Evolutionary conservation across 2,329 filamentous ascomycete species (phyloP).

Genomic region (Monosporascus sp.): DNA sequence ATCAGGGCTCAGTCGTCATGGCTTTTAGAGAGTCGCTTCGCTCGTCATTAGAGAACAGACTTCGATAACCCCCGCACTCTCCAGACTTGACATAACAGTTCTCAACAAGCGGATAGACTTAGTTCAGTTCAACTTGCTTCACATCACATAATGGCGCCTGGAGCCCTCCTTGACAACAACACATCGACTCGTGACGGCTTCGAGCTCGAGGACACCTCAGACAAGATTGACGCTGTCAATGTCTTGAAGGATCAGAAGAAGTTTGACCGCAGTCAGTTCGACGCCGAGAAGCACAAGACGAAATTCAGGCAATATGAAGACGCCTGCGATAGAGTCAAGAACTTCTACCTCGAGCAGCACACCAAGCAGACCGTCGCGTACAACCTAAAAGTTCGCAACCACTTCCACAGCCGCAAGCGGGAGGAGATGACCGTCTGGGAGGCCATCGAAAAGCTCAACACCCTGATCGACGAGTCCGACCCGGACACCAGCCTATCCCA

Average conservation of each 20-base stretch:
- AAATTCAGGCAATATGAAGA: conserved; percentile 78
- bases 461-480: conserved; percentile 84
- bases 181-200: conserved; percentile 21
- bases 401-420: conserved; percentile 56
- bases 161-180: conserved; percentile 22
- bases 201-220: conserved; percentile 38
- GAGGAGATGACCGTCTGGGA: conserved; percentile 83
- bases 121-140: background rate
- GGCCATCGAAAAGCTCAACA: conserved; percentile 89
- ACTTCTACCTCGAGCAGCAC: conserved; percentile 74
- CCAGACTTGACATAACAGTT: too few relatives aligned
- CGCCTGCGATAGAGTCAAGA: conserved; percentile 77
- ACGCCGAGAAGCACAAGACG: conserved; percentile 70
- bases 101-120: background rate
- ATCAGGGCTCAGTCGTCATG: background rate
- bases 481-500: conserved; percentile 83
- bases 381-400: conserved; percentile 74
- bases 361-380: conserved; percentile 73
- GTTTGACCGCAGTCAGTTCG: conserved; percentile 57
- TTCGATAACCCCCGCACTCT: background rate
- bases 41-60: too few relatives aligned
- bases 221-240: conserved; percentile 51
- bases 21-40: too few relatives aligned
- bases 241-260: conserved; percentile 38
- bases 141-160: conserved; percentile 24